These are phyloP conservation scores for Phyllosticta citrichinensis DNA, from an alignment of 2,329 filamentous ascomycete species.

Conservation along the genomic window DNA sequence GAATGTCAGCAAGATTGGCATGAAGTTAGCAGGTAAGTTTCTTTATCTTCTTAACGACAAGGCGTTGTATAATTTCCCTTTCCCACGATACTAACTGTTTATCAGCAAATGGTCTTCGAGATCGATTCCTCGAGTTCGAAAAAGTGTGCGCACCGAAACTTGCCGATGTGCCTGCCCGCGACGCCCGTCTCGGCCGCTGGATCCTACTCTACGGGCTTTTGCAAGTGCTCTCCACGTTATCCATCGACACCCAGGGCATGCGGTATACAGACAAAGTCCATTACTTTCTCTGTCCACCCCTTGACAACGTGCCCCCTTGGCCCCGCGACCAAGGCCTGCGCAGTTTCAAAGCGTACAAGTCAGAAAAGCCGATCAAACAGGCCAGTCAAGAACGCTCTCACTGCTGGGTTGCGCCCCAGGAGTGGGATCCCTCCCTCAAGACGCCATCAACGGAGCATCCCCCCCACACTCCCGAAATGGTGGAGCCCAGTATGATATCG, in stretches of 20 bases:
- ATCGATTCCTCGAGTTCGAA: slow-evolving; percentile 33
- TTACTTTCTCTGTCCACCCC: slow-evolving; percentile 32
- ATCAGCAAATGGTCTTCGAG: slow-evolving; percentile 29
- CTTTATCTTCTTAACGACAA: neutral
- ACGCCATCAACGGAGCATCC: neutral
- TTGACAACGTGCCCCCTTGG: slow-evolving; percentile 29
- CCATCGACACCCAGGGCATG: slow-evolving; percentile 31
- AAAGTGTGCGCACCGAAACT: slow-evolving; percentile 21
- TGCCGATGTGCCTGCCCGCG: slow-evolving; percentile 28
- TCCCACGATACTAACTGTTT: neutral
- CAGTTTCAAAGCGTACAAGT: slow-evolving; percentile 11
- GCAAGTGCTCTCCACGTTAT: slow-evolving; percentile 32
- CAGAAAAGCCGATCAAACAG: slow-evolving; percentile 17
- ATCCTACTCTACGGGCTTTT: slow-evolving; percentile 33
- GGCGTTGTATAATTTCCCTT: neutral
- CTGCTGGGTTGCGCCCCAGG: slow-evolving; percentile 27
- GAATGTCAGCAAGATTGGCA: slow-evolving; percentile 30
- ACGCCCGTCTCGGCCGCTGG: slow-evolving; percentile 36
- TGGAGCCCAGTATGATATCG: neutral
- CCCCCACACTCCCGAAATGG: neutral
- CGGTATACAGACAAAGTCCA: slow-evolving; percentile 26
- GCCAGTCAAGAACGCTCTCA: slow-evolving; percentile 23
- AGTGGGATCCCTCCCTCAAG: slow-evolving; percentile 8
- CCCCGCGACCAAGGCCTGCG: slow-evolving; percentile 14
- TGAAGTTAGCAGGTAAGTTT: slow-evolving; percentile 25